Conservation (phyloP, 331 rosid genomes). For the Cucumis variabilis region DNA sequence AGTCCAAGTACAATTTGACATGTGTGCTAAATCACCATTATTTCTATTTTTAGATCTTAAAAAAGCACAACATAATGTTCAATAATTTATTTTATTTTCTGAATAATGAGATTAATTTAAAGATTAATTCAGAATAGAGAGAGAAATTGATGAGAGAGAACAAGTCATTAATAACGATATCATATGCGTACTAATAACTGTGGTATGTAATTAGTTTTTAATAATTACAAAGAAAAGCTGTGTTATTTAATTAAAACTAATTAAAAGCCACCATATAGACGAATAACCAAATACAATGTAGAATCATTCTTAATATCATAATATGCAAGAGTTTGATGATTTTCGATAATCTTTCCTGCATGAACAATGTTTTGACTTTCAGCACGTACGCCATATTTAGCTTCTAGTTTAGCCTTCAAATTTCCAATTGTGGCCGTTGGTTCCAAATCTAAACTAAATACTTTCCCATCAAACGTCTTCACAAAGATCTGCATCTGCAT, state of each 20-base stretch:
- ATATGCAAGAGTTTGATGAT: conserved; percentile 34
- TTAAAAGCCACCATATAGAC: background rate
- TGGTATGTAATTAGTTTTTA: too few relatives aligned
- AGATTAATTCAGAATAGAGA: background rate
- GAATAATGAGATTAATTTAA: too few relatives aligned
- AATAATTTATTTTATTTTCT: too few relatives aligned
- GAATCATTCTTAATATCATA: conserved; percentile 28
- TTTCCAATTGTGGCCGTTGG: background rate
- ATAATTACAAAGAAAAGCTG: too few relatives aligned
- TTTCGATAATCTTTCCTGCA: conserved; percentile 36
- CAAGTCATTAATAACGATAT: too few relatives aligned
- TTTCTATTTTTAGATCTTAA: too few relatives aligned
- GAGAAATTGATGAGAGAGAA: background rate
- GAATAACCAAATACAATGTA: conserved; percentile 28
- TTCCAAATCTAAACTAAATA: background rate
- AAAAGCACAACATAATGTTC: too few relatives aligned
- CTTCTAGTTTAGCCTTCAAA: background rate
- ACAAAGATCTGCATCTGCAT: background rate
- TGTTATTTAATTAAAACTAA: background rate
- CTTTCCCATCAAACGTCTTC: background rate
- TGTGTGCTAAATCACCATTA: too few relatives aligned
- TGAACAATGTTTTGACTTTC: conserved; percentile 17
- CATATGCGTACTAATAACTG: too few relatives aligned
- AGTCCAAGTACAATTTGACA: too few relatives aligned
- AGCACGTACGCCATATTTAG: conserved; percentile 6